phyloP scores from a whole-genome alignment of 2,329 filamentous ascomycete species.

The Trichoderma sp. region DNA sequence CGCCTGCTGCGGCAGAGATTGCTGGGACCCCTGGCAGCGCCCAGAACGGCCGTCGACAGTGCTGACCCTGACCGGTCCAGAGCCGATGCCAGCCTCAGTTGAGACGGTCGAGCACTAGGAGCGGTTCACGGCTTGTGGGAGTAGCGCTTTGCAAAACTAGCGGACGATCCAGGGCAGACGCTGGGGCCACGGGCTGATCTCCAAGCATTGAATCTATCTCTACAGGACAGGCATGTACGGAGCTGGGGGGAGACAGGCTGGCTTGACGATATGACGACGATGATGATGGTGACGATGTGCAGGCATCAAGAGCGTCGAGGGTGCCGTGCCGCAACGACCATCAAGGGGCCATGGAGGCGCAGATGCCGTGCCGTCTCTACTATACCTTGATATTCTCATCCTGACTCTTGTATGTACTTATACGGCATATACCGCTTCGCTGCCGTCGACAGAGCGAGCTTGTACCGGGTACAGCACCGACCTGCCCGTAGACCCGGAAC shows the following conservation, averaged over 20 bases:
- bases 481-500: too few species aligned
- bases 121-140: constrained; percentile 12
- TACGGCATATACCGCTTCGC: not conserved
- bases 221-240: not conserved
- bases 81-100: constrained; percentile 16
- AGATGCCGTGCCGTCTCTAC: not conserved
- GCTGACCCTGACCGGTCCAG: constrained; percentile 5
- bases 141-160: constrained; percentile 18
- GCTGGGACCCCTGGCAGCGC: constrained; percentile 15
- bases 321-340: not conserved
- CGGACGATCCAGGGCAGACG: constrained; percentile 20
- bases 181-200: constrained; percentile 11
- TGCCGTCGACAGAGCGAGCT: not conserved
- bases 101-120: constrained; percentile 7
- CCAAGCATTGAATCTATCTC: not conserved
- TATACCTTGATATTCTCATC: not conserved
- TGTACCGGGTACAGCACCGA: not conserved
- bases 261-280: not conserved
- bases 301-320: not conserved
- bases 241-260: not conserved
- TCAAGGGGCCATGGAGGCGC: not conserved
- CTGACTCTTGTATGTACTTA: not conserved
- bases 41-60: constrained; percentile 7
- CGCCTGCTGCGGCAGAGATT: constrained; percentile 18
- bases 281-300: not conserved